phyloP scores from a whole-genome alignment of 495 filamentous ascomycete genomes.

The Collariella sp. region DNA sequence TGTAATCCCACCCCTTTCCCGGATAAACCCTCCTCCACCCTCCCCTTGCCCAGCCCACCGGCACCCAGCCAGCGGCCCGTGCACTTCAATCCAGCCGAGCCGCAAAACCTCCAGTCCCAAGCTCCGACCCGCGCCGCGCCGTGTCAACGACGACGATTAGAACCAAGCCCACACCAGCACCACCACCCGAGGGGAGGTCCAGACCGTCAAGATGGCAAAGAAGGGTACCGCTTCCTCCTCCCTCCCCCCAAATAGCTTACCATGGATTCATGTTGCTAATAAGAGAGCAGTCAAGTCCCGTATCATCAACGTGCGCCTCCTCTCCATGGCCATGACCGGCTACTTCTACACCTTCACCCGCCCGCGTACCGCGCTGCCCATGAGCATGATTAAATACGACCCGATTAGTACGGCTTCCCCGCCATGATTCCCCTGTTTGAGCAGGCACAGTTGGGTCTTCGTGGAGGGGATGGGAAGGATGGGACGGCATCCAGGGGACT shows the following conservation, averaged over 20 bases:
- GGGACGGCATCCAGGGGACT: too few species aligned
- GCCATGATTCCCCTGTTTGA: too few species aligned
- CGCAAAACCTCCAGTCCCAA: constrained; percentile 1
- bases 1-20: not conserved
- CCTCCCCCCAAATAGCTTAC: not conserved
- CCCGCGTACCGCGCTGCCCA: constrained; percentile 67
- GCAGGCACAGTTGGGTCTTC: not conserved
- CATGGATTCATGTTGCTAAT: too few species aligned
- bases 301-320: constrained; percentile 81
- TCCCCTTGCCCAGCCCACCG: not conserved
- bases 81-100: not conserved
- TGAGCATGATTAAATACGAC: constrained; percentile 99
- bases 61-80: not conserved
- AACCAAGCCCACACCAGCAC: not conserved
- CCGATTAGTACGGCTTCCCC: constrained; percentile 67
- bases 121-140: not conserved
- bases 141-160: constrained; percentile 9
- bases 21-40: not conserved
- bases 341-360: constrained; percentile 87
- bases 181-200: not conserved
- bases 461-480: not conserved
- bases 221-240: constrained; percentile 32
- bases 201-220: constrained; percentile 42
- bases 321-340: constrained; percentile 98
- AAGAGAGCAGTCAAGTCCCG: constrained; percentile 70